These are phyloP conservation scores for Salmacisia buchloeana DNA, from an alignment of 1,284 basidiomycete species.

Conservation along the genomic window DNA sequence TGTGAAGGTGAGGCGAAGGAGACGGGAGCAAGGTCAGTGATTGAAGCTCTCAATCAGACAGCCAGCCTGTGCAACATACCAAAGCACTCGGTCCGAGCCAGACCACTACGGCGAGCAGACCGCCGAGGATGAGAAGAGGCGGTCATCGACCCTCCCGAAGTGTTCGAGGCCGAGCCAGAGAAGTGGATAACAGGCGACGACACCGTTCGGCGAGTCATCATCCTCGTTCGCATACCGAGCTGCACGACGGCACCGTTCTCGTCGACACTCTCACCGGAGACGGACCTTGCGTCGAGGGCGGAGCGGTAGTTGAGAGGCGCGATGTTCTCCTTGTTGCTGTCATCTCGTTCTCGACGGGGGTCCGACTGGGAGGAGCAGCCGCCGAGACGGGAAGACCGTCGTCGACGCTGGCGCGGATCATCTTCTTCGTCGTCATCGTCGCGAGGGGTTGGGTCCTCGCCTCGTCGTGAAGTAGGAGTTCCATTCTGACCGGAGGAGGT, in stretches of 20 bases:
- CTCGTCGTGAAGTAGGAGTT: background rate
- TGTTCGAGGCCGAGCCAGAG: background rate
- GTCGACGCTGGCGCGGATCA: background rate
- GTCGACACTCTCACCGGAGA: background rate
- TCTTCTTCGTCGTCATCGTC: slow-evolving; percentile 10
- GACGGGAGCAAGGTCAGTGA: background rate
- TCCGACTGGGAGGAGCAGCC: slow-evolving; percentile 24
- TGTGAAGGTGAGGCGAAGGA: background rate
- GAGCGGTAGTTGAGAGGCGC: slow-evolving; percentile 35
- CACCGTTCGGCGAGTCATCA: background rate
- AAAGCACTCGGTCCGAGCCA: background rate
- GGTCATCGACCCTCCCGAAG: background rate
- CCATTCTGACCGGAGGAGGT: no score
- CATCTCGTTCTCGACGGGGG: slow-evolving; percentile 24
- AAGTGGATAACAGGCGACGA: background rate
- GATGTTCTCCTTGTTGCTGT: slow-evolving; percentile 49
- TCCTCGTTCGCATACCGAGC: background rate
- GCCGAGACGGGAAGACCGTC: slow-evolving; percentile 16
- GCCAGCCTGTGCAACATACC: no score
- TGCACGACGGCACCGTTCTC: background rate
- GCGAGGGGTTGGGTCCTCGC: background rate
- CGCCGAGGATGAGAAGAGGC: background rate
- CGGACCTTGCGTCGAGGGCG: background rate
- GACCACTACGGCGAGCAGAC: background rate
- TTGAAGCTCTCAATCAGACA: background rate